These are phyloP conservation scores for Rosa multiflora DNA, from an alignment of 306 rosid genomes.

Conservation along the genomic window DNA sequence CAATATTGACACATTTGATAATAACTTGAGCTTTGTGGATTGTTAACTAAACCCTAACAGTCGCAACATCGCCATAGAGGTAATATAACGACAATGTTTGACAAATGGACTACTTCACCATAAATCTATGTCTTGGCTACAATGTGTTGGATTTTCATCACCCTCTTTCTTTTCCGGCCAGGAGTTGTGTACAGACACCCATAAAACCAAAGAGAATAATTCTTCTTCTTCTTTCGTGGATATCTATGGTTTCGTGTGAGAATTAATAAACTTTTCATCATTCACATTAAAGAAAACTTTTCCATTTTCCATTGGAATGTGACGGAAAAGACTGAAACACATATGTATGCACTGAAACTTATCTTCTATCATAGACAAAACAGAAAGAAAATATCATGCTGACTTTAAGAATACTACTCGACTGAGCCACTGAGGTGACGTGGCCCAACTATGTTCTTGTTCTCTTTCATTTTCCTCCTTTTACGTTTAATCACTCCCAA, in stretches of 20 bases:
- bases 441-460: slow-evolving; percentile 11
- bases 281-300: slow-evolving; percentile 1
- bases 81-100: background rate
- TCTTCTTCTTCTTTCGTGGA: background rate
- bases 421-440: background rate
- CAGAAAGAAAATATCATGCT: slow-evolving; percentile 16
- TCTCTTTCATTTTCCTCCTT: background rate
- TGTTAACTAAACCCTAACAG: background rate
- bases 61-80: background rate
- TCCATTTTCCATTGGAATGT: background rate
- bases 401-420: slow-evolving; percentile 8
- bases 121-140: background rate
- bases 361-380: slow-evolving; percentile 6
- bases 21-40: too few species aligned
- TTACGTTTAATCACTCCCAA: background rate
- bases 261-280: background rate
- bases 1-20: background rate
- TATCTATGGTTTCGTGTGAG: background rate
- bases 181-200: background rate
- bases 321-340: slow-evolving; percentile 13
- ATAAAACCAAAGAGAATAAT: background rate
- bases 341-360: background rate
- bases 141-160: background rate
- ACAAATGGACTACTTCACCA: background rate
- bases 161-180: background rate